phyloP scores from a whole-genome alignment of 2,329 filamentous ascomycete genomes.

The Fonsecaea multimorphosa region DNA sequence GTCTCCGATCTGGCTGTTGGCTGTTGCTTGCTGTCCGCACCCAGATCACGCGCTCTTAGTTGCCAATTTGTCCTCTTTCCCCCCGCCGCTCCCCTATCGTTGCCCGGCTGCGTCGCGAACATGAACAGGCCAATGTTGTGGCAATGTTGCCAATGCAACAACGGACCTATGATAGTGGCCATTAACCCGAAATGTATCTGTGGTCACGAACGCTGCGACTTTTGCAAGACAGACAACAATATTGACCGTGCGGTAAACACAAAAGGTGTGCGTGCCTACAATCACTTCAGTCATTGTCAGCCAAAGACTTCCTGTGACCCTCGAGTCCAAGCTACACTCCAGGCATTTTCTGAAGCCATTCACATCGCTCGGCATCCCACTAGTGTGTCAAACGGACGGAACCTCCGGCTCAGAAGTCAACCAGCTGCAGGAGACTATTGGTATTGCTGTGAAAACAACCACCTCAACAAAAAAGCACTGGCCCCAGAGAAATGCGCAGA shows the following conservation, averaged over 20 bases:
- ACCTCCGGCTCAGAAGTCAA: not conserved
- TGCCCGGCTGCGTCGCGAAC: not conserved
- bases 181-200: slow-evolving; percentile 29
- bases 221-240: slow-evolving; percentile 17
- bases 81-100: not conserved
- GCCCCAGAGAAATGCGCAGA: slow-evolving; percentile 22
- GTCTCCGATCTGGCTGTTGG: not conserved
- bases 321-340: not conserved
- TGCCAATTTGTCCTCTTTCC: not conserved
- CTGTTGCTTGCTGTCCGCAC: not conserved
- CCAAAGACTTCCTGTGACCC: not conserved
- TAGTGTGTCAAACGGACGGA: not conserved
- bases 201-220: slow-evolving; percentile 23
- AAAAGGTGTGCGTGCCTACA: not conserved
- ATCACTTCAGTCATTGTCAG: not conserved
- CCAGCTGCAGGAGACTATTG: slow-evolving; percentile 32
- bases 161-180: slow-evolving; percentile 13
- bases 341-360: not conserved
- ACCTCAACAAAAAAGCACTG: slow-evolving; percentile 35
- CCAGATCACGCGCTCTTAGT: not conserved
- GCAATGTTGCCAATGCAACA: slow-evolving; percentile 24
- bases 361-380: not conserved
- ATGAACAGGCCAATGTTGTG: not conserved
- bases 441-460: slow-evolving; percentile 27
- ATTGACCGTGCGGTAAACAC: slow-evolving; percentile 2